Evolutionary conservation across 148 eudicot genomes (phyloP), one percentile per base, ranked within the genome.

Genomic region (Rhododendron mucronatum): DNA sequence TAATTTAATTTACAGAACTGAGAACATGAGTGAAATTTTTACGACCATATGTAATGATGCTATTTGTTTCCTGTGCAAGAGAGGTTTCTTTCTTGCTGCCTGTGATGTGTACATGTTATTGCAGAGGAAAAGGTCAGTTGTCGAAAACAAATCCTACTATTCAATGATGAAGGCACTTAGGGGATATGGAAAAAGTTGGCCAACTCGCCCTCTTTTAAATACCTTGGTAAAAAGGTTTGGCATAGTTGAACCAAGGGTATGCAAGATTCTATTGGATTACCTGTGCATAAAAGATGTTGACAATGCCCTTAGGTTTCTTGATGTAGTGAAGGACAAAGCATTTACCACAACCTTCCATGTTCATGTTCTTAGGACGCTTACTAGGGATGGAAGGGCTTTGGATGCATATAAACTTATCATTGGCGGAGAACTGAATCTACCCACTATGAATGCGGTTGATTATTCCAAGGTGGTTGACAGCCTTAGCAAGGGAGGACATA

Each of bases 341-440:
- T 63, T 87, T 44, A 87, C 44, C 51, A 53, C 93, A 18, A 84
- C 87, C 86, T 88, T 94, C 78, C 92, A 95, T 50, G 69, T 81
- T 76, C 80, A 87, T 50, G 88, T 93, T 81, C 80, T 97, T 45
- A 80, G 75, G 78, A 89, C 84, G 87, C 93, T 95, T 85, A 86
- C 85, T n/a, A 91, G 88, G 61, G 91, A 89, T 83, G 92, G 95
- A 44, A 91, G 91, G 87, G 83, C 82, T 80, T 50, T 90, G 89
- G 98, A 97, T 89, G 96, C 96, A 48, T 97, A 89, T 89, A 91
- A 87, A 78, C 95, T 97, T 87, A 84, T 94, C 48, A 75, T 88
- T 84, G 92, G 88, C 76, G 93, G 94, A 47, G 86, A 89, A 85
- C 86, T 87, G 82, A 88, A 87, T 87, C 83, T 91, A 55, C 91